These are phyloP conservation scores for Sugiyamaella castrensis DNA, from an alignment of 1,139 yeast genomes.

Conservation along the genomic window DNA sequence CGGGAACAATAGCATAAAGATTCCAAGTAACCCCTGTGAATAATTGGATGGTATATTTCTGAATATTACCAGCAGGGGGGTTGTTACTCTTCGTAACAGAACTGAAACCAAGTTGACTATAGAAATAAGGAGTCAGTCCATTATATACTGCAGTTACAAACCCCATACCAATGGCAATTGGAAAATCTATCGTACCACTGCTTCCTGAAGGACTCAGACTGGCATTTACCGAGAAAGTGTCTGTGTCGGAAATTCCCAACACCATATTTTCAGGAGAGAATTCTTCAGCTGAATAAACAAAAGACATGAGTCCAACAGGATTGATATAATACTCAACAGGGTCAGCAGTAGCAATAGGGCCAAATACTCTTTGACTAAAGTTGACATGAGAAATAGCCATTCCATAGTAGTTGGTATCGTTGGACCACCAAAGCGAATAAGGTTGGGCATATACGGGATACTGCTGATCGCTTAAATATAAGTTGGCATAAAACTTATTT, in stretches of 20 bases:
- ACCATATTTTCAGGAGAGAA: conserved; percentile 45
- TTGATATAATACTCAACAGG: conserved; percentile 51
- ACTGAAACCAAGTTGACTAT: conserved; percentile 53
- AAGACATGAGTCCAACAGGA: conserved; percentile 51
- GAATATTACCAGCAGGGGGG: conserved; percentile 42
- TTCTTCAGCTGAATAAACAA: conserved; percentile 56
- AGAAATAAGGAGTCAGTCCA: conserved; percentile 54
- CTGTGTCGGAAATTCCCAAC: conserved; percentile 46
- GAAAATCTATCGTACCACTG: conserved; percentile 35
- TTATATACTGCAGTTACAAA: conserved; percentile 63
- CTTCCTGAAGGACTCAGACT: conserved; percentile 40
- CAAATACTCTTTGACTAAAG: conserved; percentile 43
- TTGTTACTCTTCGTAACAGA: conserved; percentile 39
- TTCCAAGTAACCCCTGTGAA: conserved; percentile 54
- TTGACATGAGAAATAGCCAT: conserved; percentile 60
- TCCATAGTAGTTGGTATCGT: conserved; percentile 47
- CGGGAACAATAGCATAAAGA: conserved; percentile 55
- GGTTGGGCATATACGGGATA: conserved; percentile 55
- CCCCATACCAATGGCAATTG: conserved; percentile 76
- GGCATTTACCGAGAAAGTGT: conserved; percentile 55
- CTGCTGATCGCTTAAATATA: conserved; percentile 50
- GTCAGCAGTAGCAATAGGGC: conserved; percentile 35
- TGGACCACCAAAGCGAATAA: conserved; percentile 53
- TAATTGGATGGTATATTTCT: conserved; percentile 57
- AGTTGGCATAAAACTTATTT: conserved; percentile 67